Conservation (phyloP, 768 basidiomycete species). For the Auricularia auricula-judae region DNA sequence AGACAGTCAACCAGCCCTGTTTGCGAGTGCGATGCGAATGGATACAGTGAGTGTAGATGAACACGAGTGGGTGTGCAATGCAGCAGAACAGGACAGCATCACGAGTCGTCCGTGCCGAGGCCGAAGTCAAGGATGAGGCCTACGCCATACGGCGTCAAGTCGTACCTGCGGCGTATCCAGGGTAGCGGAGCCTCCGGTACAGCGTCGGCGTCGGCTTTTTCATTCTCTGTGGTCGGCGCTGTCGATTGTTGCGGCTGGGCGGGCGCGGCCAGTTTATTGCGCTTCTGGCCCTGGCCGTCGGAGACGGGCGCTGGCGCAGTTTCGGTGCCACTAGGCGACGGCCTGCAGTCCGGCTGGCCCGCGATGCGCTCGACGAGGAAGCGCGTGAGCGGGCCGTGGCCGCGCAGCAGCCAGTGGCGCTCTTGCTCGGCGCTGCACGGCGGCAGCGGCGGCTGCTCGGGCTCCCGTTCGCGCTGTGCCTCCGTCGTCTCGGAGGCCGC, state of each 20-base stretch:
- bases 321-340: neutral
- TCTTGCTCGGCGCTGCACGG: slow-evolving; percentile 4
- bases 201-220: too few species aligned
- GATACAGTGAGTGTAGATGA: too few species aligned
- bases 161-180: slow-evolving; percentile 43
- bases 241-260: too few species aligned
- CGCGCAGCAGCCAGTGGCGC: slow-evolving; percentile 9
- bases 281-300: neutral
- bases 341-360: neutral
- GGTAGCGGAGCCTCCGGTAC: neutral
- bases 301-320: neutral
- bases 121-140: slow-evolving; percentile 65
- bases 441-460: slow-evolving; percentile 17
- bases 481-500: neutral
- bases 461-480: slow-evolving; percentile 12
- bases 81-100: too few species aligned
- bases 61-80: too few species aligned
- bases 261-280: neutral
- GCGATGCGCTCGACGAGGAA: neutral
- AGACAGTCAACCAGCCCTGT: too few species aligned
- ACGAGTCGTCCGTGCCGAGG: neutral
- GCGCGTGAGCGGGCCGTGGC: neutral
- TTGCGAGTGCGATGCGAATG: too few species aligned
- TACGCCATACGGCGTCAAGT: slow-evolving; percentile 62
- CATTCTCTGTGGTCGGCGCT: too few species aligned